Base-by-base conservation (phyloP, 768 basidiomycete genomes). In the Auricularia sp. region DNA sequence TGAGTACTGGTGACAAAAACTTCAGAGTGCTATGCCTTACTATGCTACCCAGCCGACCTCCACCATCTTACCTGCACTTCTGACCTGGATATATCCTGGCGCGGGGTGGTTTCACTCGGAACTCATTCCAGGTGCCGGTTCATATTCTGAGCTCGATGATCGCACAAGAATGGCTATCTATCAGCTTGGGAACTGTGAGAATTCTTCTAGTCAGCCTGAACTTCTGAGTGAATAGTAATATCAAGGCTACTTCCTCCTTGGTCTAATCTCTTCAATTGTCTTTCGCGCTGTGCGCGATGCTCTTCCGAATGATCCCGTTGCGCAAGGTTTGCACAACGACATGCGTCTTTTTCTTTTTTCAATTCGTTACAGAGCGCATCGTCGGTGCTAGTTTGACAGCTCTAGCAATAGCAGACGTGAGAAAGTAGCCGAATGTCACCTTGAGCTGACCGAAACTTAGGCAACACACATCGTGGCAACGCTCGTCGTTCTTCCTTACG, bases 321-420 rank as follows among this genome's bases (percentile, higher is more conserved):
- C 82, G 3, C 88, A 90, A 71, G 47, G 47, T 51, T 18, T 51
- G 47, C 21, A 21, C 11, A 18, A 10, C 16, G 18, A 11, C 47
- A 18, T 18, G 11, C 18, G 12, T 35, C 10, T 29, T n/a, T 16
- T 21, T 63, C 34, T 23, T 35, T 5, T 56, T 12, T 56, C n/a
- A 33, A 43, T 35, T 36, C n/a, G 7, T 63, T 11, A 65, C 68
- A 60, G 88, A 91, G 69, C 82, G 82, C 60, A 82, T 91, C 62
- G 68, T 90, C 10, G 87, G 87, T 29, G 81, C 86, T 3, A 78
- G 81, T 63, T 75, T 90, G 63, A 76, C 79, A 43, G 85, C 85
- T 2, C 78, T 90, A 59, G 86, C 84, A 3, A 74, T 89, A 64
- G 88, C 84, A 51, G 88, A 91, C 73, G 90, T 90, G 68, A 71